Evolutionary conservation across 345 rosid genomes (phyloP).

Genomic region (Erodium maritimum): DNA sequence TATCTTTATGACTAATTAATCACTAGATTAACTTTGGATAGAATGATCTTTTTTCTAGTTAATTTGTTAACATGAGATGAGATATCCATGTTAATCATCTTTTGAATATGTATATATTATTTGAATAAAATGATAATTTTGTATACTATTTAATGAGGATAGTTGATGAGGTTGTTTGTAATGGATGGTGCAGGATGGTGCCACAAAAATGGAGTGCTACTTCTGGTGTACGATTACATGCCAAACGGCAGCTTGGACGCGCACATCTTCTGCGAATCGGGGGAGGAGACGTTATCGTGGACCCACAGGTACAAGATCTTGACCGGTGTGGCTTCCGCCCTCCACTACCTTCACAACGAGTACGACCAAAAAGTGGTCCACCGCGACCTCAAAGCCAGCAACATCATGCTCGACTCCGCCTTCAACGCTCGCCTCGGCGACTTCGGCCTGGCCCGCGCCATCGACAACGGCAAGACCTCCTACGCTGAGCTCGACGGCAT

Average conservation of each 20-base stretch:
- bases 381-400: constrained; percentile 60
- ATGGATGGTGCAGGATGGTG: constrained; percentile 56
- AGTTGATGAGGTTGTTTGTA: no score
- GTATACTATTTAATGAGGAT: no score
- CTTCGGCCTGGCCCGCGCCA: constrained; percentile 44
- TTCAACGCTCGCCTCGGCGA: constrained; percentile 55
- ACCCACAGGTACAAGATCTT: constrained; percentile 29
- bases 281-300: constrained; percentile 21
- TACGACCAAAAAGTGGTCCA: constrained; percentile 52
- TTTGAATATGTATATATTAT: no score
- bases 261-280: constrained; percentile 24
- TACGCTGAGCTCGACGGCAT: constrained; percentile 45
- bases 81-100: no score
- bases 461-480: constrained; percentile 41
- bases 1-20: no score
- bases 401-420: constrained; percentile 39
- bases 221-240: constrained; percentile 45
- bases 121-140: no score
- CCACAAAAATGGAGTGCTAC: constrained; percentile 35
- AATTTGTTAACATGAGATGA: no score
- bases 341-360: constrained; percentile 51
- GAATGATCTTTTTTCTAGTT: no score
- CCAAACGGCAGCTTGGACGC: constrained; percentile 42
- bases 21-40: no score
- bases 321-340: constrained; percentile 37